phyloP scores from a whole-genome alignment of 2,329 filamentous ascomycete species.

The Colletotrichum theobromicola region DNA sequence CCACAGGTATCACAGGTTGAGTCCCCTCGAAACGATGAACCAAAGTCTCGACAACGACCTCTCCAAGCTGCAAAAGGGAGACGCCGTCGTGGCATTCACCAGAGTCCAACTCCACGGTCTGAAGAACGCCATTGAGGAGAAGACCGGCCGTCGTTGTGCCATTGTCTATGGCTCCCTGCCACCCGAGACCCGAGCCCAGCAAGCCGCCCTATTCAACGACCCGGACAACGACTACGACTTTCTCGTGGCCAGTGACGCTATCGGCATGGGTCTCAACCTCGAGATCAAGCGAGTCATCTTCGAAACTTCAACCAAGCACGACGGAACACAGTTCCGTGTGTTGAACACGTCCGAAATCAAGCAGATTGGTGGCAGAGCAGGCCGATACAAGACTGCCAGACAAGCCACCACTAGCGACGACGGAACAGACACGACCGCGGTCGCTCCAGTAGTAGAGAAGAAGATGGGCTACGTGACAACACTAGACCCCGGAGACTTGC shows the following conservation, averaged over 20 bases:
- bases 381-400: constrained; percentile 78
- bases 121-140: constrained; percentile 76
- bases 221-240: constrained; percentile 95
- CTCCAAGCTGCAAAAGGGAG: constrained; percentile 78
- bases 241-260: constrained; percentile 91
- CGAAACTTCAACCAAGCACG: constrained; percentile 76
- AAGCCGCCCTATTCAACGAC: constrained; percentile 93
- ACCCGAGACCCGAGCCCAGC: constrained; percentile 89
- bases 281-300: constrained; percentile 92
- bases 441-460: constrained; percentile 27
- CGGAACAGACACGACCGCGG: neutral
- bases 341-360: constrained; percentile 82
- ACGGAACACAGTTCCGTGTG: constrained; percentile 61
- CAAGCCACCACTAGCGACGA: constrained; percentile 44
- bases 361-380: constrained; percentile 93
- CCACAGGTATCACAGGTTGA: constrained; percentile 84
- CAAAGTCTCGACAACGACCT: constrained; percentile 69
- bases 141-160: constrained; percentile 81
- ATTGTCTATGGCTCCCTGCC: constrained; percentile 93
- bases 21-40: constrained; percentile 71
- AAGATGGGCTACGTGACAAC: constrained; percentile 79
- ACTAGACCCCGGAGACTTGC: constrained; percentile 73
- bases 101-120: constrained; percentile 81
- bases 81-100: constrained; percentile 88
- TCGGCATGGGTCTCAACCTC: constrained; percentile 96